Evolutionary conservation across 106 monocot genomes (phyloP).

Genomic region (Dactylorhiza incarnata): DNA sequence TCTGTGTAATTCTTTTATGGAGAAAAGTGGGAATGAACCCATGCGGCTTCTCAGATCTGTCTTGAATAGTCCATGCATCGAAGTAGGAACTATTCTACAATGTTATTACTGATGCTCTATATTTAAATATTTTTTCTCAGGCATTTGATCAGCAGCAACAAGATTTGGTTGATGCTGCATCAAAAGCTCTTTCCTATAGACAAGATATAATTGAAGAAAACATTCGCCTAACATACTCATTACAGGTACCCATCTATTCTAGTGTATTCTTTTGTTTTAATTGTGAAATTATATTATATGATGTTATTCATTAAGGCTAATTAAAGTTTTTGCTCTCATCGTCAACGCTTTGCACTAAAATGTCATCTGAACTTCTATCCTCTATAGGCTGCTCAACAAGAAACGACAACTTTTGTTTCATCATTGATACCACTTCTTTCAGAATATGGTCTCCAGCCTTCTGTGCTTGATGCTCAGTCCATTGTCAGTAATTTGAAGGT

Average conservation of each 20-base stretch:
- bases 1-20: neutral
- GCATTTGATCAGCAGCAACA: constrained; percentile 99
- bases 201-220: constrained; percentile 99
- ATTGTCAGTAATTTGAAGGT: constrained; percentile 90
- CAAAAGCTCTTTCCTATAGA: constrained; percentile 93
- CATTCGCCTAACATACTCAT: constrained; percentile 74
- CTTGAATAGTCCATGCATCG: neutral
- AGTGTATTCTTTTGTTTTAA: neutral
- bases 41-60: neutral
- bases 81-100: neutral
- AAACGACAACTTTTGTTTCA: constrained; percentile 88
- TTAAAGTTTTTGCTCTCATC: neutral
- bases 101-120: neutral
- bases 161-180: constrained; percentile 89
- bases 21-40: neutral
- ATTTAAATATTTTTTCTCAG: constrained; percentile 26
- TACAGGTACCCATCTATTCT: constrained; percentile 57
- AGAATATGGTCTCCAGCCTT: constrained; percentile 75
- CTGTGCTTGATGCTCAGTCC: constrained; percentile 78
- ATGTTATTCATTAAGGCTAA: neutral
- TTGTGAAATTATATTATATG: neutral
- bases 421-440: constrained; percentile 86
- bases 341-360: neutral
- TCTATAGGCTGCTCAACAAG: constrained; percentile 89
- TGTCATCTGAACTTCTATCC: neutral